Conservation (phyloP, 306 rosid genomes). For the Pachyrhizus erosus region DNA sequence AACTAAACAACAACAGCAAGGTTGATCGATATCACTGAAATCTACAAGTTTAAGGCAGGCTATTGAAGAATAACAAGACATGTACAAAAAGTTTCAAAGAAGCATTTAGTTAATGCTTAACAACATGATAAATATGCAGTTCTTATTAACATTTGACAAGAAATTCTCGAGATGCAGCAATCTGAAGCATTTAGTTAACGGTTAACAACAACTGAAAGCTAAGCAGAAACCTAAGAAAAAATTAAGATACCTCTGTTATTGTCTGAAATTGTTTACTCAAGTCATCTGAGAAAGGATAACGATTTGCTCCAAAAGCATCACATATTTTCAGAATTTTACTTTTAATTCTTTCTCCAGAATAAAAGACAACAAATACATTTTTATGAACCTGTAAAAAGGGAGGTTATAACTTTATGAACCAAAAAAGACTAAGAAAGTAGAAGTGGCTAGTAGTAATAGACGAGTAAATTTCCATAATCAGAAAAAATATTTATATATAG, state of each 20-base stretch:
- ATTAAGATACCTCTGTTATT: constrained; percentile 64
- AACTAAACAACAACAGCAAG: neutral
- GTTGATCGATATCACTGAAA: neutral
- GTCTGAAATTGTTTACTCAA: constrained; percentile 67
- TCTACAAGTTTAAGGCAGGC: neutral
- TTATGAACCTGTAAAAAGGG: constrained; percentile 68
- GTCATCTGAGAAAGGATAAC: constrained; percentile 83
- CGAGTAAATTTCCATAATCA: constrained; percentile 23
- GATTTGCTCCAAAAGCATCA: constrained; percentile 88
- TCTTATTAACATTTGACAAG: constrained; percentile 11
- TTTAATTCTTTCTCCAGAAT: constrained; percentile 85
- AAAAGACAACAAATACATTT: constrained; percentile 83
- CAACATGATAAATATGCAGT: too few species aligned
- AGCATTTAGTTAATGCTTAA: too few species aligned
- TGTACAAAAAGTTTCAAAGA: neutral
- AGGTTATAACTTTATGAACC: constrained; percentile 25
- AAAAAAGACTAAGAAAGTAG: constrained; percentile 34
- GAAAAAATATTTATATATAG: neutral
- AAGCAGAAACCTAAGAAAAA: constrained; percentile 11
- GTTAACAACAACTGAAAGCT: neutral
- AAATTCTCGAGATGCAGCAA: constrained; percentile 19
- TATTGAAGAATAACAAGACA: constrained; percentile 23
- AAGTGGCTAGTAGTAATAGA: neutral
- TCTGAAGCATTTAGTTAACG: constrained; percentile 24
- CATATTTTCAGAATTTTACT: constrained; percentile 79